These are phyloP conservation scores for Phytophthora boehmeriae DNA, from an alignment of 352 stramenopile genomes.

Conservation along the genomic window DNA sequence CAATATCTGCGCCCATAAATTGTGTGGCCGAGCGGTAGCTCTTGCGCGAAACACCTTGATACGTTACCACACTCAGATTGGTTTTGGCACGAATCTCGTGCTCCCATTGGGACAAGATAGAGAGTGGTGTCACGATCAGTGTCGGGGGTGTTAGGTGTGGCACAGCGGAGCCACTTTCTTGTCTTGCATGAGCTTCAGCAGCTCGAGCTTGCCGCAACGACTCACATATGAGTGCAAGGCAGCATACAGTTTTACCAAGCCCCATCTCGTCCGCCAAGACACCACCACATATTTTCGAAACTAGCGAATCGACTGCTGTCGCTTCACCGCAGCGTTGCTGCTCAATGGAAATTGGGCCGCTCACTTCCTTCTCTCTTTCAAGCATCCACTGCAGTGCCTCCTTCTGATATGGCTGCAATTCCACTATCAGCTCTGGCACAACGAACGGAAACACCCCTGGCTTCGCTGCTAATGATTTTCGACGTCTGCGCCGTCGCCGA, in stretches of 20 bases:
- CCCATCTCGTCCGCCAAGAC: constrained; percentile 91
- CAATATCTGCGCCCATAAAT: constrained; percentile 81
- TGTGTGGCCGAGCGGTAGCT: constrained; percentile 66
- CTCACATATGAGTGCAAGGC: constrained; percentile 79
- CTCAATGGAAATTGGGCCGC: constrained; percentile 35
- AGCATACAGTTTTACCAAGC: constrained; percentile 91
- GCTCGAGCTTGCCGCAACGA: constrained; percentile 54
- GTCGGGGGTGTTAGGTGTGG: constrained; percentile 59
- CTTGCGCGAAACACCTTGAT: constrained; percentile 72
- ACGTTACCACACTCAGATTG: constrained; percentile 75
- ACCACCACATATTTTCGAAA: constrained; percentile 64
- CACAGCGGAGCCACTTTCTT: constrained; percentile 30
- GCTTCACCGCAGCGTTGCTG: constrained; percentile 34
- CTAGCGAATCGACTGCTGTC: constrained; percentile 40
- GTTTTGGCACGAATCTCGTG: constrained; percentile 81
- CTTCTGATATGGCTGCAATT: constrained; percentile 84
- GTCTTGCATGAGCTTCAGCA: constrained; percentile 30
- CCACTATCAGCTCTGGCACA: constrained; percentile 57
- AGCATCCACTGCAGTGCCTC: constrained; percentile 92
- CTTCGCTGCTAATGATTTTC: constrained; percentile 47
- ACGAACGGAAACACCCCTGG: constrained; percentile 47
- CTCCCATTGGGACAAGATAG: constrained; percentile 88
- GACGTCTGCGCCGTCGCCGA: constrained; percentile 46
- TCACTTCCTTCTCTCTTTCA: constrained; percentile 44
- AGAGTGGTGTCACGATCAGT: constrained; percentile 84